Base-by-base conservation (phyloP, 805 yeast genomes). In the Saccharomyces kudriavzevii region DNA sequence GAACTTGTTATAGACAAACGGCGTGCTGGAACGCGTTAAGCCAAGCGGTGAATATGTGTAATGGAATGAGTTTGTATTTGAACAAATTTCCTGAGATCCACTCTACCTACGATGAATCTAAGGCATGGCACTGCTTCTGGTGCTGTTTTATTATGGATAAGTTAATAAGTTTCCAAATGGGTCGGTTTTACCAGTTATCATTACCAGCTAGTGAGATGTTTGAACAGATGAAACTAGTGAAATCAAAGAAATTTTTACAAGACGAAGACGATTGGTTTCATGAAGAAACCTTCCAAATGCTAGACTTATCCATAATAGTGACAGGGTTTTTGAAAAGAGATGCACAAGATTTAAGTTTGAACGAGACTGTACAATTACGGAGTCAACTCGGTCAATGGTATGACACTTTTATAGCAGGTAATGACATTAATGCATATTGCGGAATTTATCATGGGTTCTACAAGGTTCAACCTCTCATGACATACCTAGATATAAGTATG, bases 111-210 rank as follows among this genome's bases (percentile, higher is more conserved):
- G 84, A 80, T 56, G 62, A 59, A 20, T 54, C 73, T 11, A 81
- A 82, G 60, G 75, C 80, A 1, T 70, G 70, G 58, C 69, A 85
- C 49, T 74, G 82, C 1, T 83, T 79, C 61, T 82, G 84, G 82
- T 57, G 75, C 22, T 78, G 77, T 5, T 83, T 76, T 58, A 73
- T 79, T 1, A 69, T 79, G 68, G 88, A 83, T 59, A 71, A 82
- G 55, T 55, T 81, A 14, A 64, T 80, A 55, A 80, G 79, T 4
- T 66, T 81, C 45, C 85, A 80, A 54, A 71, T 74, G 40, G 87
- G 85, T 1, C 67, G 81, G 47, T 68, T 70, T 48, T 69, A 58
- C 67, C 62, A 71, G 68, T 29, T 65, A 70, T 53, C 56, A 10
- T 45, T 55, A 27, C 66, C 68, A 4, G 58, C 58, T 3, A 51